Percentiles rank a stretch among this genome's conserved stretches.
phyloP scores from a whole-genome alignment of 1,284 basidiomycete species.

The Laetiporus sulphureus region DNA sequence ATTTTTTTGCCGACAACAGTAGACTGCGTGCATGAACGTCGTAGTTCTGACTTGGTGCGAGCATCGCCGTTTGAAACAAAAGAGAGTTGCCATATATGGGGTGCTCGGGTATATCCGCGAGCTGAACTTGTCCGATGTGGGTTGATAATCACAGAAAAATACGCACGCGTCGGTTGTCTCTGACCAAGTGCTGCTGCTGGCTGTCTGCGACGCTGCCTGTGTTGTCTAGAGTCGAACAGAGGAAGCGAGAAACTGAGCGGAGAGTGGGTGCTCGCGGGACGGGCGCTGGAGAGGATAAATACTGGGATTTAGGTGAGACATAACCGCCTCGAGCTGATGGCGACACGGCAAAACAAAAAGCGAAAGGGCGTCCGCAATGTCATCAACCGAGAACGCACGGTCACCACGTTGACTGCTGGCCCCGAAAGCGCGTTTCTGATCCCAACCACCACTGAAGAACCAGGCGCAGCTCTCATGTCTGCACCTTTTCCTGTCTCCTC shows the following conservation, averaged over 20 bases:
- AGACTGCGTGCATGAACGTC: too few relatives aligned
- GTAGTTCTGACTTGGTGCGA: too few relatives aligned
- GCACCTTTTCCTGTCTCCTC: constrained; percentile 26
- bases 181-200: not conserved
- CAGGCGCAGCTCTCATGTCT: constrained; percentile 26
- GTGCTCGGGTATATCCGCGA: too few relatives aligned
- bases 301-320: not conserved
- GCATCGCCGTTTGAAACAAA: too few relatives aligned
- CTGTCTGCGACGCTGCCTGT: too few relatives aligned
- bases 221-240: too few relatives aligned
- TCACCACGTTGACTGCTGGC: constrained; percentile 55
- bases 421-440: constrained; percentile 41
- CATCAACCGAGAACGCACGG: constrained; percentile 51
- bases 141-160: too few relatives aligned
- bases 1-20: too few relatives aligned
- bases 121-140: too few relatives aligned
- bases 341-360: constrained; percentile 55
- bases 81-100: too few relatives aligned
- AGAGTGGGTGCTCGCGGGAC: constrained; percentile 1
- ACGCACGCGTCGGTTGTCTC: too few relatives aligned
- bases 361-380: constrained; percentile 46
- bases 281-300: not conserved
- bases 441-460: constrained; percentile 41
- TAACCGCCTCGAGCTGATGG: constrained; percentile 31
- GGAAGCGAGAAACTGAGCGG: not conserved